phyloP scores from a whole-genome alignment of 2,329 filamentous ascomycete species.

The Fusarium tuaranense region DNA sequence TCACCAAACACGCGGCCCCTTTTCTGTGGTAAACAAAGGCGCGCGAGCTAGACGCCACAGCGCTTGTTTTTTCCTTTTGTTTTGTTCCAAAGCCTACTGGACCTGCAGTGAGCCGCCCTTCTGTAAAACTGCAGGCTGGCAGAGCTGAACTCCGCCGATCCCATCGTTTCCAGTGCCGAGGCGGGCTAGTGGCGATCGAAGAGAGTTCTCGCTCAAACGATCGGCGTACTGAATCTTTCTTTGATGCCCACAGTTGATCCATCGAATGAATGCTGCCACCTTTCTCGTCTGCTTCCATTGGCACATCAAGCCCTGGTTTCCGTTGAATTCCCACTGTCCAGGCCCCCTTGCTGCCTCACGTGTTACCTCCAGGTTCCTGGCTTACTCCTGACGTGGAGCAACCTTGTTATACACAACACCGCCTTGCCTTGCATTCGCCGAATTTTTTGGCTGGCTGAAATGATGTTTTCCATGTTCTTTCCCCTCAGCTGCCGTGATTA shows the following conservation, averaged over 20 bases:
- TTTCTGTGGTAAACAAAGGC: neutral
- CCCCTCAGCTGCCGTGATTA: neutral
- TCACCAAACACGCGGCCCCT: neutral
- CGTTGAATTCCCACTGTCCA: neutral
- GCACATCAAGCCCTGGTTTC: neutral
- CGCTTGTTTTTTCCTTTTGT: neutral
- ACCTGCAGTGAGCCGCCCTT: neutral
- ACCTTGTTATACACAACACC: neutral
- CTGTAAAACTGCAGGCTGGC: neutral
- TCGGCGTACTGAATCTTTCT: neutral
- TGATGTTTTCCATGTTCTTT: neutral
- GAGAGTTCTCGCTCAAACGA: neutral
- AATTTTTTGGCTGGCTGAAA: neutral
- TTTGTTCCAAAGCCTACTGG: neutral
- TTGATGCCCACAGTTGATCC: neutral
- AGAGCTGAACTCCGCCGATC: neutral
- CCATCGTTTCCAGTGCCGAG: neutral
- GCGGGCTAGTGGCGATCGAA: neutral
- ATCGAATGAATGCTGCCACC: neutral
- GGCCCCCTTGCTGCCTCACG: neutral
- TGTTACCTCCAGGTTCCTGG: neutral
- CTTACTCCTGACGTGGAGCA: constrained; percentile 1
- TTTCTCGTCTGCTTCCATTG: neutral
- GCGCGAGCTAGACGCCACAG: neutral
- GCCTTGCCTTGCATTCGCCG: neutral